Conservation (phyloP, 768 basidiomycete genomes). For the Boletellus ananiceps region DNA sequence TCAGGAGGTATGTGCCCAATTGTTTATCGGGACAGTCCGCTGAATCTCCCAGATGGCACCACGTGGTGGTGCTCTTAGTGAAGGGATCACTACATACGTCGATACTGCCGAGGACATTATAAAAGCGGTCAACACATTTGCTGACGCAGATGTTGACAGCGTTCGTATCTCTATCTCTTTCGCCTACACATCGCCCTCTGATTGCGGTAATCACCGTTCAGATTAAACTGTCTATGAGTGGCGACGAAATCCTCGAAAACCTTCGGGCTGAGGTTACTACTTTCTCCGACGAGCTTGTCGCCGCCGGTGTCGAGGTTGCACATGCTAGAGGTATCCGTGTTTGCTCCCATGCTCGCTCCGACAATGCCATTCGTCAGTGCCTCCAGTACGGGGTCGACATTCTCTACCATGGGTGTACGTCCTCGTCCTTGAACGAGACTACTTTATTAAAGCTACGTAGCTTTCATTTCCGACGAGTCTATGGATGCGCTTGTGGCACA, state of each 20-base stretch:
- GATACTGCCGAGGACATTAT: slow-evolving; percentile 29
- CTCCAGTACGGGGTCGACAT: slow-evolving; percentile 36
- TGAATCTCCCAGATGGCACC: slow-evolving; percentile 27
- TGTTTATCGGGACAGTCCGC: not conserved
- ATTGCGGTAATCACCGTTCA: slow-evolving; percentile 4
- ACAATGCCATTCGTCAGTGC: slow-evolving; percentile 30
- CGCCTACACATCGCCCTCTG: not conserved
- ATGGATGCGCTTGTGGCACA: slow-evolving; percentile 36
- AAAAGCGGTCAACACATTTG: slow-evolving; percentile 20
- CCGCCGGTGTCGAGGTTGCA: slow-evolving; percentile 33
- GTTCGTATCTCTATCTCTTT: slow-evolving; percentile 8
- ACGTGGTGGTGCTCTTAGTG: slow-evolving; percentile 26
- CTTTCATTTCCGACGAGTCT: slow-evolving; percentile 34
- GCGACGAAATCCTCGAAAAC: slow-evolving; percentile 33
- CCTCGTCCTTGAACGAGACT: not conserved
- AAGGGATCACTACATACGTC: slow-evolving; percentile 32
- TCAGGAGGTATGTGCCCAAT: slow-evolving; percentile 25
- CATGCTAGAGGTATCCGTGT: slow-evolving; percentile 34
- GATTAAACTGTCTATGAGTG: slow-evolving; percentile 36
- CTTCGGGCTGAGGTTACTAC: slow-evolving; percentile 35
- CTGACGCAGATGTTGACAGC: slow-evolving; percentile 21
- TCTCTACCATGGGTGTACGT: slow-evolving; percentile 26
- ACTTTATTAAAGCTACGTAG: slow-evolving; percentile 14
- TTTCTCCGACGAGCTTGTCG: slow-evolving; percentile 32
- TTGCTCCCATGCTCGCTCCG: slow-evolving; percentile 36